These are phyloP conservation scores for Forsythia suspensa DNA, from an alignment of 257 asterid species.

Conservation along the genomic window DNA sequence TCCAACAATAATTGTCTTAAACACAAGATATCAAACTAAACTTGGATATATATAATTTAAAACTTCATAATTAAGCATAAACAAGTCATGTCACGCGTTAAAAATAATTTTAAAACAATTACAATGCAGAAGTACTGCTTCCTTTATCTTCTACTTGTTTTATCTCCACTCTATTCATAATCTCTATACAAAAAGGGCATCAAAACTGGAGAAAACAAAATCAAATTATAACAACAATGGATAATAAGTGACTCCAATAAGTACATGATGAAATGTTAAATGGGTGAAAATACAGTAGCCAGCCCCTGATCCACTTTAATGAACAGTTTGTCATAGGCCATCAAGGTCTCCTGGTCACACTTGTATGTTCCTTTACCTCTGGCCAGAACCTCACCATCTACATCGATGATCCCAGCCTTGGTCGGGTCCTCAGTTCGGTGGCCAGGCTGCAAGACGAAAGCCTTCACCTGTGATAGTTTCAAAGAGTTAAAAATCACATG, in stretches of 20 bases:
- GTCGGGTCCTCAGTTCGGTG: slow-evolving; percentile 41
- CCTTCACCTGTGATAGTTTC: slow-evolving; percentile 65
- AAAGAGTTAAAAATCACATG: slow-evolving; percentile 13
- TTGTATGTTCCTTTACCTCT: slow-evolving; percentile 76
- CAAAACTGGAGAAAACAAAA: background rate
- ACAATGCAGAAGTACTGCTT: background rate
- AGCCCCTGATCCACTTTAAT: slow-evolving; percentile 80
- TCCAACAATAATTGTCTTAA: too few relatives aligned
- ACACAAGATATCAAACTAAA: background rate
- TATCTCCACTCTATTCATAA: background rate
- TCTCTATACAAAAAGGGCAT: background rate
- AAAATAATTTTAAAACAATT: background rate
- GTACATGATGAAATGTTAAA: slow-evolving; percentile 17
- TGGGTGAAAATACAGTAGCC: slow-evolving; percentile 83
- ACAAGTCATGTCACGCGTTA: background rate
- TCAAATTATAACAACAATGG: background rate
- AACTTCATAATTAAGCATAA: background rate
- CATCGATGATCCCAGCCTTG: slow-evolving; percentile 52
- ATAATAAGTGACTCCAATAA: background rate
- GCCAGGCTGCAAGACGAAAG: slow-evolving; percentile 82
- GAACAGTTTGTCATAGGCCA: slow-evolving; percentile 68
- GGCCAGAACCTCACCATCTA: slow-evolving; percentile 73
- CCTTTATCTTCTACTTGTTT: background rate
- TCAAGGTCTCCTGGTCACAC: slow-evolving; percentile 57
- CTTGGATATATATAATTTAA: background rate